Evolutionary conservation across 139 green algal genomes (phyloP).

Genomic region (Chlamydomonas schloesseri): DNA sequence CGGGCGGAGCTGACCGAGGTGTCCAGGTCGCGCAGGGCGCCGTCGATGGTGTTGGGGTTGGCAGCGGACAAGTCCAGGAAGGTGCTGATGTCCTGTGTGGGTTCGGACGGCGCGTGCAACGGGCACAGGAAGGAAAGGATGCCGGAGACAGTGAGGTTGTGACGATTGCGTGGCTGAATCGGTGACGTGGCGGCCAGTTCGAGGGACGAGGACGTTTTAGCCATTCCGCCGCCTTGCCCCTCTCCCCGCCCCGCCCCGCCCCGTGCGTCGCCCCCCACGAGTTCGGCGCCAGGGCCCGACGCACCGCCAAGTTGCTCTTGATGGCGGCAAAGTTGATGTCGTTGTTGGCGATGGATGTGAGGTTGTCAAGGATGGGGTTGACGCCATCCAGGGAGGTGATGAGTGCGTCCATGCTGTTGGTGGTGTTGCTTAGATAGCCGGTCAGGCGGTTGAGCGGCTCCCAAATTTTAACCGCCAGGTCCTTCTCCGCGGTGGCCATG

Average conservation of each 20-base stretch:
- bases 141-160: too few relatives aligned
- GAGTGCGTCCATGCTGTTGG: not conserved
- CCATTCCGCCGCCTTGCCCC: too few relatives aligned
- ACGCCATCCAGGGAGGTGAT: not conserved
- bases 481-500: not conserved
- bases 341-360: not conserved
- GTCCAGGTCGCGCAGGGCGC: not conserved
- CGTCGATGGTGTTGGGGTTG: not conserved
- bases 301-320: slow-evolving; percentile 6
- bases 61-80: not conserved
- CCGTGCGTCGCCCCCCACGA: too few relatives aligned
- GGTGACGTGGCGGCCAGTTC: too few relatives aligned
- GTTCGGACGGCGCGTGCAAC: too few relatives aligned
- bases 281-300: too few relatives aligned
- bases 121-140: too few relatives aligned
- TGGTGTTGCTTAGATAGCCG: not conserved
- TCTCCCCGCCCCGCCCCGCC: too few relatives aligned
- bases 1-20: not conserved
- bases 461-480: not conserved
- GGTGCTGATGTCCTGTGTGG: not conserved
- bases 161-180: too few relatives aligned
- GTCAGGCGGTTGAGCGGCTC: not conserved
- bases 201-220: too few relatives aligned
- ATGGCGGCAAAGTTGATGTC: slow-evolving; percentile 9
- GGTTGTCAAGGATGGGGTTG: slow-evolving; percentile 7